Conservation (phyloP, 805 yeast species). For the Saturnispora saitoi region DNA sequence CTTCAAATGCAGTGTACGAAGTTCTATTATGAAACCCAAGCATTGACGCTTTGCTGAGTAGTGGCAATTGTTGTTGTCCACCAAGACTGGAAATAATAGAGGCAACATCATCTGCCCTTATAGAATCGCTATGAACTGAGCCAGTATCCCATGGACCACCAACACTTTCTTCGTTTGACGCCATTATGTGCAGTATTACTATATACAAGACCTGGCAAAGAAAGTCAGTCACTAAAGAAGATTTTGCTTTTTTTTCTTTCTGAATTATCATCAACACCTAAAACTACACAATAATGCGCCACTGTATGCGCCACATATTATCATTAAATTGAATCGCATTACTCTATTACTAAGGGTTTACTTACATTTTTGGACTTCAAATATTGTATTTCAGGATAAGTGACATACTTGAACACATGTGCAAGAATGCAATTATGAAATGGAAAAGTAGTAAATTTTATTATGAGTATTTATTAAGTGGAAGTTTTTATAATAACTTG, state of each 20-base stretch:
- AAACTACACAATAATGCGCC: neutral
- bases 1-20: conserved; percentile 17
- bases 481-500: no score
- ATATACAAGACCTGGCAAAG: conserved; percentile 1
- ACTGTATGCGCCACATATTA: neutral
- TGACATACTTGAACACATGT: no score
- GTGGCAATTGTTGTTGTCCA: conserved; percentile 13
- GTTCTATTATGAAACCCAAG: conserved; percentile 13
- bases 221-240: neutral
- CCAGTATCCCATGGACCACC: neutral
- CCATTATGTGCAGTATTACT: neutral
- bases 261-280: neutral
- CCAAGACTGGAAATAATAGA: conserved; percentile 28
- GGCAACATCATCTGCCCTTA: conserved; percentile 22
- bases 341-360: no score
- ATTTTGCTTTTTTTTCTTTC: neutral
- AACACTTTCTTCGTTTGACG: neutral
- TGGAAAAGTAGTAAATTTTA: no score
- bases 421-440: no score
- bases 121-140: neutral
- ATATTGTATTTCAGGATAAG: no score
- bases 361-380: no score
- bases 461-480: no score
- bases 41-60: conserved; percentile 18
- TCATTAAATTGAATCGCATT: no score